A percentile compares a stretch with the other conserved stretches of the same genome.
These are phyloP conservation scores for Aspergillus clavatus DNA, from an alignment of 2,329 filamentous ascomycete species.

Conservation along the genomic window DNA sequence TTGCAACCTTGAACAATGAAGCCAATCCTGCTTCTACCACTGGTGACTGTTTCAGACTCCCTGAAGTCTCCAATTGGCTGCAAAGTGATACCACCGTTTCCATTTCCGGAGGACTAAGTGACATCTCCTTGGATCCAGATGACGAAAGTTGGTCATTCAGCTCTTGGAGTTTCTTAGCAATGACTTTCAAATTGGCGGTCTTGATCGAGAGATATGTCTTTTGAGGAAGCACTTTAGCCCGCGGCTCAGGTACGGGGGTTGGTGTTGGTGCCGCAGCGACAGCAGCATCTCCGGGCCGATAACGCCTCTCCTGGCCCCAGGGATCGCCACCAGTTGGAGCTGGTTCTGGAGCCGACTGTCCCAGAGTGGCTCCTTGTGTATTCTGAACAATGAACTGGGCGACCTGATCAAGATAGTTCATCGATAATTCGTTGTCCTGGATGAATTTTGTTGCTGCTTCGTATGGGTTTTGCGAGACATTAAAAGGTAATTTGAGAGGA, in stretches of 20 bases:
- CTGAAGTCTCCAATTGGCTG: slow-evolving; percentile 54
- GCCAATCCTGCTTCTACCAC: slow-evolving; percentile 53
- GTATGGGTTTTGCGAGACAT: slow-evolving; percentile 87
- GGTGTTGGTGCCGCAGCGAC: slow-evolving; percentile 25
- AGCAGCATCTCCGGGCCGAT: slow-evolving; percentile 64
- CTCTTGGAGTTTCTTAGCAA: slow-evolving; percentile 70
- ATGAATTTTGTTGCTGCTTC: slow-evolving; percentile 89
- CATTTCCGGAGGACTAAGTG: slow-evolving; percentile 69
- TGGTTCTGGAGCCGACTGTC: slow-evolving; percentile 50
- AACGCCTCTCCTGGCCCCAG: slow-evolving; percentile 72
- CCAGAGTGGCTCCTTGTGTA: slow-evolving; percentile 80
- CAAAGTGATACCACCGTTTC: slow-evolving; percentile 58
- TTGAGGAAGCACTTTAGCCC: slow-evolving; percentile 66
- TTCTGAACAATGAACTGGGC: slow-evolving; percentile 90
- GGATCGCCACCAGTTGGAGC: slow-evolving; percentile 58
- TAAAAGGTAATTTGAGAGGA: slow-evolving; percentile 88
- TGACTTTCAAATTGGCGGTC: slow-evolving; percentile 63
- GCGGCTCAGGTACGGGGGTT: slow-evolving; percentile 32
- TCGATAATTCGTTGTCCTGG: slow-evolving; percentile 78
- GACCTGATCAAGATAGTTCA: slow-evolving; percentile 84
- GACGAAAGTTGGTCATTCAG: slow-evolving; percentile 66
- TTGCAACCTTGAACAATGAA: slow-evolving; percentile 66
- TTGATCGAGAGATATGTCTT: slow-evolving; percentile 73
- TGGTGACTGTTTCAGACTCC: slow-evolving; percentile 41
- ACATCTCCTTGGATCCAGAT: slow-evolving; percentile 66